Evolutionary conservation across 2,329 filamentous ascomycete species (phyloP).

Genomic region (Trichophyton rubrum): DNA sequence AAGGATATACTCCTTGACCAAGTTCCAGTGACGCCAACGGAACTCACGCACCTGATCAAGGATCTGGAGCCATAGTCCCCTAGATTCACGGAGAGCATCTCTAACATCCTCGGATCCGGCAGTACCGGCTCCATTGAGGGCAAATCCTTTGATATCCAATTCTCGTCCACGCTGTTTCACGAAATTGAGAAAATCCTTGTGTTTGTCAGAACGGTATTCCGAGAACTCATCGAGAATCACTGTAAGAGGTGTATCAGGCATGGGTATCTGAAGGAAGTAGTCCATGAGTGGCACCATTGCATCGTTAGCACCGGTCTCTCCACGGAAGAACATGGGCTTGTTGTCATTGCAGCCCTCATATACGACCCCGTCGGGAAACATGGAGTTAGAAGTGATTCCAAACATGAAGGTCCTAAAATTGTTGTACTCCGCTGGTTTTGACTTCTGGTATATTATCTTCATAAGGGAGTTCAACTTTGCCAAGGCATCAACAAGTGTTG

Average conservation of each 20-base stretch:
- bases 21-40: background rate
- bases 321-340: slow-evolving; percentile 1
- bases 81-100: background rate
- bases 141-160: background rate
- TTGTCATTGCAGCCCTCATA: background rate
- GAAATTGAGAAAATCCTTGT: background rate
- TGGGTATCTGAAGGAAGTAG: background rate
- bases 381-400: background rate
- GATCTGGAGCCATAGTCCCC: background rate
- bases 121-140: background rate
- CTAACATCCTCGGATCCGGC: background rate
- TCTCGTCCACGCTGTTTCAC: background rate
- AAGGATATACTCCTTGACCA: background rate
- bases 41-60: background rate
- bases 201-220: background rate
- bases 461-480: background rate
- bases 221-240: background rate
- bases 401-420: background rate
- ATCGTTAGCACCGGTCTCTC: background rate
- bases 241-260: background rate
- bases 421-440: background rate
- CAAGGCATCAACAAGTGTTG: background rate
- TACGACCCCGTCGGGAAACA: background rate
- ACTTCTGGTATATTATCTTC: background rate
- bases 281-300: slow-evolving; percentile 1